Conservation (phyloP, 83 land plant species). For the Thuja plicata region DNA sequence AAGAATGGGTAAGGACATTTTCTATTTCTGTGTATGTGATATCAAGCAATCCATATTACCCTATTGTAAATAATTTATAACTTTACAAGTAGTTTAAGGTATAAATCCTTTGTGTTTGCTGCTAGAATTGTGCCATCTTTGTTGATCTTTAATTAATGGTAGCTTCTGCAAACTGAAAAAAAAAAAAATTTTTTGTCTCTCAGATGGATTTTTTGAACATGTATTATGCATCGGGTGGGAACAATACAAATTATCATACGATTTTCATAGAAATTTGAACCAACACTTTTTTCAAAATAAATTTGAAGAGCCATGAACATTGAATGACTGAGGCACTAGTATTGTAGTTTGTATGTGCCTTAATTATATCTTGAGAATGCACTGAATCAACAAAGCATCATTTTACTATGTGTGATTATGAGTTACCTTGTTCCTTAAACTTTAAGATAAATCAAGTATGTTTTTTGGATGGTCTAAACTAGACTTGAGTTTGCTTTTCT, state of each 20-base stretch:
- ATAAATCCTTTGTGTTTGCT: background rate
- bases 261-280: background rate
- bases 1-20: constrained; percentile 33
- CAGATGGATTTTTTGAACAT: background rate
- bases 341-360: background rate
- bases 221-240: background rate
- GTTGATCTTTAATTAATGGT: background rate
- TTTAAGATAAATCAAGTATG: background rate
- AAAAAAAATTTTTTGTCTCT: too few relatives aligned
- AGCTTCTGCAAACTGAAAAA: background rate
- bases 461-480: background rate
- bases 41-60: background rate
- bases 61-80: background rate
- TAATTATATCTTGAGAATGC: background rate
- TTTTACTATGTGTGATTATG: background rate
- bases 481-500: background rate
- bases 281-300: background rate
- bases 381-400: background rate
- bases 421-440: background rate
- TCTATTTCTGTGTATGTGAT: background rate
- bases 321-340: background rate
- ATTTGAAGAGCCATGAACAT: background rate
- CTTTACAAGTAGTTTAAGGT: background rate
- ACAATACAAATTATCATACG: background rate
- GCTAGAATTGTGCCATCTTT: background rate